These are phyloP conservation scores for Xylaria longipes DNA, from an alignment of 495 filamentous ascomycete species.

Conservation along the genomic window DNA sequence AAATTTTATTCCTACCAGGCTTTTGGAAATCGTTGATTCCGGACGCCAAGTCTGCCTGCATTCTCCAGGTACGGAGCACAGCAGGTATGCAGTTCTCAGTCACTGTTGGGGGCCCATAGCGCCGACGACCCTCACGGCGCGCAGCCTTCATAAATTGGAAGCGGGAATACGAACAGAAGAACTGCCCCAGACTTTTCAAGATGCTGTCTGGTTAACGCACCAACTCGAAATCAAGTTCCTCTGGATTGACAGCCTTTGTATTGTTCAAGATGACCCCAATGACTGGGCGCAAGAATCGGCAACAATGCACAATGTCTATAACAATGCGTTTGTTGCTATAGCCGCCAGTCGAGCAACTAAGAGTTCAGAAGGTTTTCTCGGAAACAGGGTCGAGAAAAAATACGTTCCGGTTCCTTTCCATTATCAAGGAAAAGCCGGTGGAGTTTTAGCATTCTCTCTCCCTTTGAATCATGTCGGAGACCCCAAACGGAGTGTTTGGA, in stretches of 20 bases:
- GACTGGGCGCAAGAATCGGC: conserved; percentile 5
- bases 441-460: not conserved
- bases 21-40: not conserved
- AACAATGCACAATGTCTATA: not conserved
- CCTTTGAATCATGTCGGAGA: not conserved
- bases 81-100: not conserved
- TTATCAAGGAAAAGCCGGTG: not conserved
- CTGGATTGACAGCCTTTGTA: not conserved
- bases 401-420: not conserved
- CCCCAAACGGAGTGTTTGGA: not conserved
- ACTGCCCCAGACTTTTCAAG: not conserved
- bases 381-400: not conserved
- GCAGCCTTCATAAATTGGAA: not conserved
- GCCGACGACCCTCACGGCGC: not conserved
- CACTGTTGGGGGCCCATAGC: not conserved
- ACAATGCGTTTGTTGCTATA: not conserved
- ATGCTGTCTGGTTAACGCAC: not conserved
- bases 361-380: not conserved
- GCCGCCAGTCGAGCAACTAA: not conserved
- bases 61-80: not conserved
- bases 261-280: not conserved
- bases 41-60: not conserved
- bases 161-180: not conserved
- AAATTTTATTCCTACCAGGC: not conserved
- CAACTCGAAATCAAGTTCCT: not conserved